A percentile compares a stretch with the other conserved stretches of the same genome.
Conservation (phyloP, 352 stramenopile genomes). For the Globisporangium spiculum region DNA sequence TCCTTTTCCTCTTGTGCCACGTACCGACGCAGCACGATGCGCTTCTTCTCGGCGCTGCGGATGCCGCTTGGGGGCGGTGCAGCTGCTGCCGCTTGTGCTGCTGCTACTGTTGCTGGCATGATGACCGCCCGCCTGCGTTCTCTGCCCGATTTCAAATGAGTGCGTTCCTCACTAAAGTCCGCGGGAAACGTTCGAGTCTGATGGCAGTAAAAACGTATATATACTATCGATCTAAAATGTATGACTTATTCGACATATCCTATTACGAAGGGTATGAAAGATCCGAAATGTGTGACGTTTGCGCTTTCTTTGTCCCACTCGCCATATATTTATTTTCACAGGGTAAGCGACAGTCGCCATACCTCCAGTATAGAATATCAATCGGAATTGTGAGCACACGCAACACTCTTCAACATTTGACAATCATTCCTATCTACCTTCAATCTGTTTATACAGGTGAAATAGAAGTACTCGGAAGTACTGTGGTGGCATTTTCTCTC, state of each 20-base stretch:
- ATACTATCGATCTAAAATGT: background rate
- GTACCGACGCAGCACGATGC: conserved; percentile 15
- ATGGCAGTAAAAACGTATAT: background rate
- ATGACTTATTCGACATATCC: background rate
- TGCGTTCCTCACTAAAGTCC: background rate
- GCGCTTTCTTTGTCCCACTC: background rate
- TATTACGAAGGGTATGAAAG: background rate
- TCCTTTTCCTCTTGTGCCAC: conserved; percentile 15
- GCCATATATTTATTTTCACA: background rate
- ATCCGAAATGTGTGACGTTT: background rate
- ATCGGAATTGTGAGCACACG: background rate
- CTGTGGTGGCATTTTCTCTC: background rate
- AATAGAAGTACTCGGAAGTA: background rate
- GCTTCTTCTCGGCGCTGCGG: conserved; percentile 12
- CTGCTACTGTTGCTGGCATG: background rate
- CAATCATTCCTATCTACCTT: background rate
- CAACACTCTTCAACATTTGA: background rate
- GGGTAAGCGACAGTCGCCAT: too few relatives aligned
- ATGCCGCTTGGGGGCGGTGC: background rate
- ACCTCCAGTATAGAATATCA: background rate
- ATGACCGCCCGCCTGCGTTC: background rate
- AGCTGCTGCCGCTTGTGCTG: background rate
- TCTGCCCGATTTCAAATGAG: background rate
- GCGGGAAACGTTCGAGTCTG: background rate
- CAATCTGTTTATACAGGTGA: background rate